Conservation (phyloP, 176 grass and related monocot genomes). For the Themeda triandra region DNA sequence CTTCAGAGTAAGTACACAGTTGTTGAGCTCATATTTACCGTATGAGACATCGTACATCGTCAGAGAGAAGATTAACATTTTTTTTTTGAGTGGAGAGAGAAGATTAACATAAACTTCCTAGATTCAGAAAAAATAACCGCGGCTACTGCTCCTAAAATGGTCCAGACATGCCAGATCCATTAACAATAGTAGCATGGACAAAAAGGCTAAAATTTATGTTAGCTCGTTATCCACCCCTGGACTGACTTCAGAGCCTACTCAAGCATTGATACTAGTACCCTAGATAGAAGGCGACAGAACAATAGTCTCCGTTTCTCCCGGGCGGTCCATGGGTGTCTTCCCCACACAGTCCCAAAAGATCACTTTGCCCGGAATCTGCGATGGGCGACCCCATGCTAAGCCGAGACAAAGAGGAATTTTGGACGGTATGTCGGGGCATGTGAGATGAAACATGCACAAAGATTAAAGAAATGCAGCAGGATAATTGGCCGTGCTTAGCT, state of each 20-base stretch:
- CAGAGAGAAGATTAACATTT: too few relatives aligned
- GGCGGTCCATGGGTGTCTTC: background rate
- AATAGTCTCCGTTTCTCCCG: conserved; percentile 10
- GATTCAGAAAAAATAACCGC: background rate
- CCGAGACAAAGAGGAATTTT: conserved; percentile 29
- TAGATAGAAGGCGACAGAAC: background rate
- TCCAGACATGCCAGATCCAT: too few relatives aligned
- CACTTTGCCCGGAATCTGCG: conserved; percentile 28
- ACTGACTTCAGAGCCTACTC: background rate
- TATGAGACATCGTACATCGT: background rate
- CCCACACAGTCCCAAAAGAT: background rate
- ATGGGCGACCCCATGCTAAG: background rate
- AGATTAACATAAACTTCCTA: background rate
- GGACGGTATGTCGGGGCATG: conserved; percentile 42
- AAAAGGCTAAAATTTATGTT: too few relatives aligned
- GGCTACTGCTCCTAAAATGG: background rate
- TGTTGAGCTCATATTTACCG: background rate
- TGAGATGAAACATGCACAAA: background rate
- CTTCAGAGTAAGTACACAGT: background rate
- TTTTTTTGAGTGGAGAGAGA: too few relatives aligned
- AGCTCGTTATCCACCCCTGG: too few relatives aligned
- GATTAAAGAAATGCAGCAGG: background rate
- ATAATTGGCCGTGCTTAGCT: background rate
- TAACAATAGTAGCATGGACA: too few relatives aligned
- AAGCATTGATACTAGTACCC: background rate